These are phyloP conservation scores for Kluyveromyces siamensis DNA, from an alignment of 805 yeast genomes.

Conservation along the genomic window DNA sequence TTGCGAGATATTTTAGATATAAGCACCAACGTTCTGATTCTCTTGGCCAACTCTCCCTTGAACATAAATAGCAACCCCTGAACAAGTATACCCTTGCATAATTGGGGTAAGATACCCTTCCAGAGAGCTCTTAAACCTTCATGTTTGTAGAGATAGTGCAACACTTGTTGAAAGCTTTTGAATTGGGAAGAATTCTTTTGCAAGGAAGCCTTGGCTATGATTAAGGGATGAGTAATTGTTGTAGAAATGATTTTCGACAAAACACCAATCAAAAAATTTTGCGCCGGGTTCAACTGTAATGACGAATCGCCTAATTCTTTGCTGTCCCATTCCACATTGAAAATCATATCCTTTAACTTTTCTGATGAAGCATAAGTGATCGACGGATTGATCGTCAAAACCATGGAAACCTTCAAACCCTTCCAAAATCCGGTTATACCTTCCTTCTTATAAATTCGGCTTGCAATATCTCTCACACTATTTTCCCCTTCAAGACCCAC, in stretches of 20 bases:
- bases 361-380: constrained; percentile 80
- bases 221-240: constrained; percentile 71
- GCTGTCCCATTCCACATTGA: constrained; percentile 8
- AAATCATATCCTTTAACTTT: constrained; percentile 47
- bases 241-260: constrained; percentile 75
- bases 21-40: constrained; percentile 15
- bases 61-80: constrained; percentile 80
- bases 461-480: constrained; percentile 26
- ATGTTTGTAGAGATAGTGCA: constrained; percentile 47
- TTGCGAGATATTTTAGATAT: not conserved
- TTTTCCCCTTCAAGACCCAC: constrained; percentile 24
- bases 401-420: constrained; percentile 72
- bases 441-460: constrained; percentile 41
- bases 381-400: constrained; percentile 74
- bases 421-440: constrained; percentile 68
- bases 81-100: constrained; percentile 71
- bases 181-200: constrained; percentile 45
- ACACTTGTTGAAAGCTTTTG: constrained; percentile 53
- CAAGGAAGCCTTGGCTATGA: constrained; percentile 74
- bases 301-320: constrained; percentile 12
- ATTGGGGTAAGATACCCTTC: constrained; percentile 76
- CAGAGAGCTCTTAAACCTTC: constrained; percentile 62
- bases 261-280: constrained; percentile 70
- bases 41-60: constrained; percentile 51
- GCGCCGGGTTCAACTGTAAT: constrained; percentile 42